Percentiles rank a stretch among this genome's conserved stretches.
Conservation (phyloP, 2,329 filamentous ascomycete species). For the Xylaria sp. region DNA sequence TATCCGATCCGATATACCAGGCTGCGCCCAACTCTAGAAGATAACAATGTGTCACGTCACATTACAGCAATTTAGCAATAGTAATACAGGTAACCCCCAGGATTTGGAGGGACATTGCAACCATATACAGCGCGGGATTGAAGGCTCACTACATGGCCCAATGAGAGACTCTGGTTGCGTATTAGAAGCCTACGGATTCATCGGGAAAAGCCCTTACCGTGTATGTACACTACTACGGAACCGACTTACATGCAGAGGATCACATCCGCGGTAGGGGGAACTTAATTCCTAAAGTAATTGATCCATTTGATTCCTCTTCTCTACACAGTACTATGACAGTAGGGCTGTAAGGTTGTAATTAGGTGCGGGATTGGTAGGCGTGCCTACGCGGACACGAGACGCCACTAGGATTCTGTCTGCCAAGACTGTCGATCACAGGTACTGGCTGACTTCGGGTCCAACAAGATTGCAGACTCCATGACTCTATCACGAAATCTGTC, state of each 20-base stretch:
- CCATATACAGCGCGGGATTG: constrained; percentile 23
- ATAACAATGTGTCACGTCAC: constrained; percentile 13
- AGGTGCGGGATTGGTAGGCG: background rate
- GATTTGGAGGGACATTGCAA: constrained; percentile 10
- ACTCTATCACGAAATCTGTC: background rate
- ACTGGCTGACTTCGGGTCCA: constrained; percentile 4
- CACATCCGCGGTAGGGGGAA: constrained; percentile 5
- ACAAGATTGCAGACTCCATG: background rate
- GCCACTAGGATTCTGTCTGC: constrained; percentile 10
- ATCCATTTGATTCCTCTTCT: constrained; percentile 16
- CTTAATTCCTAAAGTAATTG: constrained; percentile 15
- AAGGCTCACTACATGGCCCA: constrained; percentile 18
- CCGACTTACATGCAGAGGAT: constrained; percentile 31
- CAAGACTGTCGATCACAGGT: constrained; percentile 2
- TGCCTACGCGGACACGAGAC: constrained; percentile 25
- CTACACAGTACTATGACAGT: constrained; percentile 18
- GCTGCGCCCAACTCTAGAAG: constrained; percentile 10
- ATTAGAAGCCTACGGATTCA: constrained; percentile 11
- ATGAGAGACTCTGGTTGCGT: constrained; percentile 7
- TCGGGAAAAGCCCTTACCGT: constrained; percentile 18
- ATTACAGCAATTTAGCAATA: constrained; percentile 15
- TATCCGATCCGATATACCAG: constrained; percentile 31
- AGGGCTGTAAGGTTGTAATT: constrained; percentile 29
- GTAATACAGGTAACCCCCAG: constrained; percentile 17
- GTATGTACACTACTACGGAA: constrained; percentile 16